phyloP scores from a whole-genome alignment of 805 yeast genomes.

The Saccharomycopsis fibuligera region DNA sequence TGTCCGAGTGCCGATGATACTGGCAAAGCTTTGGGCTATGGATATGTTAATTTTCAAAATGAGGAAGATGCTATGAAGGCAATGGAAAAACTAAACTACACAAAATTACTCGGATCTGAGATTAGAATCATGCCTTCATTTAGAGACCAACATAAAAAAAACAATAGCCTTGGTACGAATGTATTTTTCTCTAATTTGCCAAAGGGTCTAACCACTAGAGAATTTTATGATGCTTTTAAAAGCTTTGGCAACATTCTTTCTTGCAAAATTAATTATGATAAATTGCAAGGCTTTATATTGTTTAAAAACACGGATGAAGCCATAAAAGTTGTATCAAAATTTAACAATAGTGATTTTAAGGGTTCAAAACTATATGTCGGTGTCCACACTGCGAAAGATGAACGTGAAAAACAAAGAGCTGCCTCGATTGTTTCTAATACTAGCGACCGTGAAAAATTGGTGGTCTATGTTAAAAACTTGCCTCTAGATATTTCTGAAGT shows the following conservation, averaged over 20 bases:
- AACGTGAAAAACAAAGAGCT: slow-evolving; percentile 9
- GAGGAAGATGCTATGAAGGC: slow-evolving; percentile 50
- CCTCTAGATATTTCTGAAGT: slow-evolving; percentile 29
- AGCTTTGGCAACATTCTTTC: slow-evolving; percentile 40
- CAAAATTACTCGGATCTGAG: slow-evolving; percentile 34
- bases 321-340: slow-evolving; percentile 28
- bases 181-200: slow-evolving; percentile 44
- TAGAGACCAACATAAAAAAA: slow-evolving; percentile 35
- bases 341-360: slow-evolving; percentile 27
- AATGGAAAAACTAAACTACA: slow-evolving; percentile 50
- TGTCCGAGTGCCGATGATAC: slow-evolving; percentile 44
- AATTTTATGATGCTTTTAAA: slow-evolving; percentile 45
- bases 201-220: slow-evolving; percentile 33
- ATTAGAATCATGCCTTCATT: slow-evolving; percentile 52
- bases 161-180: slow-evolving; percentile 42
- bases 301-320: slow-evolving; percentile 33
- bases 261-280: slow-evolving; percentile 34
- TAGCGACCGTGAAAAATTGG: slow-evolving; percentile 15
- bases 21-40: slow-evolving; percentile 62
- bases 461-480: slow-evolving; percentile 31
- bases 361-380: slow-evolving; percentile 34
- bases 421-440: neutral
- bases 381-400: slow-evolving; percentile 31
- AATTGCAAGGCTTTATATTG: slow-evolving; percentile 36
- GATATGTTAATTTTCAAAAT: slow-evolving; percentile 56